phyloP scores from a whole-genome alignment of 1,139 yeast species.

The Lodderomyces parapsilosis region DNA sequence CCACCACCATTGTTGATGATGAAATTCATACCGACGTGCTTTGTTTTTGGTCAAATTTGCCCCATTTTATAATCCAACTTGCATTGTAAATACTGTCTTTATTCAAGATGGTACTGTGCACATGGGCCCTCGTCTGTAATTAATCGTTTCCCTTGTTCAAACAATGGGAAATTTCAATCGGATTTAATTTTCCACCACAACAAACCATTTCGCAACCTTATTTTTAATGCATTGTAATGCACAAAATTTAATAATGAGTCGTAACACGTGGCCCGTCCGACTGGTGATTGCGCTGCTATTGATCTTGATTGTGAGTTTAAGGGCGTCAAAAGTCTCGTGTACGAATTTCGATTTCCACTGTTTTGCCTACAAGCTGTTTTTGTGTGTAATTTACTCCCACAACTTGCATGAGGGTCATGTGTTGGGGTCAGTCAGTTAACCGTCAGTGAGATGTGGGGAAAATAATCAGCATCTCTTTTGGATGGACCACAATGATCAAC shows the following conservation, averaged over 20 bases:
- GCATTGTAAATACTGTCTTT: neutral
- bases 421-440: too few species aligned
- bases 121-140: neutral
- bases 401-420: conserved; percentile 24
- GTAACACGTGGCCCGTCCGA: neutral
- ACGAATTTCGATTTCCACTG: too few species aligned
- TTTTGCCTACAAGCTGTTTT: too few species aligned
- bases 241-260: neutral
- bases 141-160: neutral
- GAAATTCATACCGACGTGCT: neutral
- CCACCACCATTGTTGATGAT: conserved; percentile 3
- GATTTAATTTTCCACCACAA: neutral
- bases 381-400: conserved; percentile 26
- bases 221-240: neutral
- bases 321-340: too few species aligned
- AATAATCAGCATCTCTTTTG: too few species aligned
- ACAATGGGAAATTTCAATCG: neutral
- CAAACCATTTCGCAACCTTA: neutral
- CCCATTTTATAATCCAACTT: neutral
- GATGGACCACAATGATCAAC: too few species aligned
- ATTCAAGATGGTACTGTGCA: neutral
- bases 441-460: too few species aligned
- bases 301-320: too few species aligned
- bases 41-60: neutral
- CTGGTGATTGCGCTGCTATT: neutral